These are phyloP conservation scores for Septoria petroselini DNA, from an alignment of 2,329 filamentous ascomycete genomes.

Conservation along the genomic window DNA sequence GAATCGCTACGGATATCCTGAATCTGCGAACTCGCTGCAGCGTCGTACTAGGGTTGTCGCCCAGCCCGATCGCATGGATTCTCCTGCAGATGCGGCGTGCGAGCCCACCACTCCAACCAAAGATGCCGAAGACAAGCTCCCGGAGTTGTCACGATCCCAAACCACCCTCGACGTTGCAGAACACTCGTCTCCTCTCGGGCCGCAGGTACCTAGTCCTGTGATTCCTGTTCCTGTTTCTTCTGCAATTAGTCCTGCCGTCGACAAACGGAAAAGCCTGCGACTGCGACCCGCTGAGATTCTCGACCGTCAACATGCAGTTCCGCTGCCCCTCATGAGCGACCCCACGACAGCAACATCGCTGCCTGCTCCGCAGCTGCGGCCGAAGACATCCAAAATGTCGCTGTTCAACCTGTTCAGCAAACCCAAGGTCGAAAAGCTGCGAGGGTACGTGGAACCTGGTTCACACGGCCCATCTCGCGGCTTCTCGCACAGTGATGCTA, in stretches of 20 bases:
- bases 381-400: constrained; percentile 42
- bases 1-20: constrained; percentile 21
- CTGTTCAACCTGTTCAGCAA: constrained; percentile 51
- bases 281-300: constrained; percentile 20
- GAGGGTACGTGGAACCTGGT: constrained; percentile 47
- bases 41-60: constrained; percentile 22
- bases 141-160: constrained; percentile 22
- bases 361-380: constrained; percentile 21
- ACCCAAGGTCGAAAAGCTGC: constrained; percentile 49
- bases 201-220: constrained; percentile 5
- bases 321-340: constrained; percentile 20
- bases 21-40: constrained; percentile 25
- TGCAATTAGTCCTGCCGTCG: constrained; percentile 11
- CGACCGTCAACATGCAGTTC: constrained; percentile 26
- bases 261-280: constrained; percentile 25
- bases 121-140: constrained; percentile 18
- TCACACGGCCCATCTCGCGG: constrained; percentile 27
- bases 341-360: neutral
- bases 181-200: constrained; percentile 4
- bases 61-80: constrained; percentile 25
- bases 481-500: constrained; percentile 15
- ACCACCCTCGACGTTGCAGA: constrained; percentile 18
- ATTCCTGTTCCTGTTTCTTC: constrained; percentile 13
- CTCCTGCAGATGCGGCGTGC: constrained; percentile 14
- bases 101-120: constrained; percentile 21